phyloP scores from a whole-genome alignment of 2,329 filamentous ascomycete species.

The Catunica adiposa region DNA sequence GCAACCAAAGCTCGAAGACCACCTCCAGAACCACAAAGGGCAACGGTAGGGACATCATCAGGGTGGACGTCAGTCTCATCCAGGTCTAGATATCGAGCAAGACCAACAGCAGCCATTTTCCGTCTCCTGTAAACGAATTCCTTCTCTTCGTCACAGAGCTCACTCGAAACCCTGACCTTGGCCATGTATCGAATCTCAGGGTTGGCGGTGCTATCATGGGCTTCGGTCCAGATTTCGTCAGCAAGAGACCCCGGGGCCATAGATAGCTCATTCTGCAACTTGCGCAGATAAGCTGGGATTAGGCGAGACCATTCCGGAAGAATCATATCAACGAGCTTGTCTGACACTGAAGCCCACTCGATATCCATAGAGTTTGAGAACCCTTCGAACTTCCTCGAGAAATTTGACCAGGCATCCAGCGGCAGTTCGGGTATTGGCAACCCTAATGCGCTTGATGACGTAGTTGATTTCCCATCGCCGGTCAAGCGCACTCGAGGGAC shows the following conservation, averaged over 20 bases:
- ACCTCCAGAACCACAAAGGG: constrained; percentile 86
- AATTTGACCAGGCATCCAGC: constrained; percentile 29
- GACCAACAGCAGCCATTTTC: constrained; percentile 48
- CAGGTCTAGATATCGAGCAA: constrained; percentile 69
- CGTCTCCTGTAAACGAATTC: constrained; percentile 54
- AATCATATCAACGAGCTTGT: constrained; percentile 51
- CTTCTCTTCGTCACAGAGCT: constrained; percentile 71
- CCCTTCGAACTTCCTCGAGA: constrained; percentile 31
- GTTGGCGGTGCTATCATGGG: constrained; percentile 65
- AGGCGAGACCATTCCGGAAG: constrained; percentile 68
- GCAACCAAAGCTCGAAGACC: constrained; percentile 81
- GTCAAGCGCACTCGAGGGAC: not conserved
- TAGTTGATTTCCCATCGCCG: not conserved
- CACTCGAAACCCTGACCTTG: constrained; percentile 61
- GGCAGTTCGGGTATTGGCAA: constrained; percentile 9
- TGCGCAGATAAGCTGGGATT: constrained; percentile 60
- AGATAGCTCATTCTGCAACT: constrained; percentile 74
- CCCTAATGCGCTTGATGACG: constrained; percentile 5
- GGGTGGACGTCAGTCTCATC: constrained; percentile 70
- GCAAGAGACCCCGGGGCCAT: constrained; percentile 77
- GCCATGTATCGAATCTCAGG: constrained; percentile 78
- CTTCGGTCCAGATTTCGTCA: constrained; percentile 85
- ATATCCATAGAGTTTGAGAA: constrained; percentile 39
- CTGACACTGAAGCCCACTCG: constrained; percentile 38
- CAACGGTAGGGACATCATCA: constrained; percentile 83